Evolutionary conservation across 768 basidiomycete genomes (phyloP), one percentile per base, ranked within the genome.

Genomic region (Floccularia luteovirens): DNA sequence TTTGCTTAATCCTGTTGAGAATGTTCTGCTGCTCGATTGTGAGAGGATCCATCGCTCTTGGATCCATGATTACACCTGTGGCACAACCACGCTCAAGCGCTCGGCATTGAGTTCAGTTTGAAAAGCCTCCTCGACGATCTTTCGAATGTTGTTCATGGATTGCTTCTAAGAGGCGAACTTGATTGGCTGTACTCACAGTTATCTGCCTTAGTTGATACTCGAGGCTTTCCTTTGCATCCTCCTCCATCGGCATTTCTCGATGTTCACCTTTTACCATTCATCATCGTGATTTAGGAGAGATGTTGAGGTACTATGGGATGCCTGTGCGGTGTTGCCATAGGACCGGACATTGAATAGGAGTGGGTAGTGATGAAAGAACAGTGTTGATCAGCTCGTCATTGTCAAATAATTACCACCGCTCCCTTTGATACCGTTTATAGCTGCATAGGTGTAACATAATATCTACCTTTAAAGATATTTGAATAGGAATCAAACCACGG

Each of bases 161-260:
- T 56, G 49, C 67, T 0, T 51, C 38, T 6, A 48, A 49, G 25
- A 74, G 50, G n/a, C 54, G 58, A 10, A 68, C 57, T 4, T 67
- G 57, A 16, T 42, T 49, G 14, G 51, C 49, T 19, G 37, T 38
- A 11, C 52, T 60, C 13, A 63, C 48, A 53, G 72, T 44, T 41
- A 55, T 50, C 57, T 69, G 57, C 51, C 66, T 64, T 11, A 86
- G 61, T 52, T 76, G 69, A 12, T 61, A 56, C 24, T 75, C 66
- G 25, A 75, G 57, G 43, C 72, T 75, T 42, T 75, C 69, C 58
- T 78, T 78, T 14, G 84, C 75, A 44, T 82, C 82, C 40, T 79
- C 70, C 44, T 82, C 53, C 62, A 73, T 66, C 22, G 51, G 40
- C 36, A 54, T 39, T 16, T 67, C 51, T 5, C 60, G 61, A 1